These are phyloP conservation scores for Kwoniella shandongensis DNA, from an alignment of 768 basidiomycete species.

Conservation along the genomic window DNA sequence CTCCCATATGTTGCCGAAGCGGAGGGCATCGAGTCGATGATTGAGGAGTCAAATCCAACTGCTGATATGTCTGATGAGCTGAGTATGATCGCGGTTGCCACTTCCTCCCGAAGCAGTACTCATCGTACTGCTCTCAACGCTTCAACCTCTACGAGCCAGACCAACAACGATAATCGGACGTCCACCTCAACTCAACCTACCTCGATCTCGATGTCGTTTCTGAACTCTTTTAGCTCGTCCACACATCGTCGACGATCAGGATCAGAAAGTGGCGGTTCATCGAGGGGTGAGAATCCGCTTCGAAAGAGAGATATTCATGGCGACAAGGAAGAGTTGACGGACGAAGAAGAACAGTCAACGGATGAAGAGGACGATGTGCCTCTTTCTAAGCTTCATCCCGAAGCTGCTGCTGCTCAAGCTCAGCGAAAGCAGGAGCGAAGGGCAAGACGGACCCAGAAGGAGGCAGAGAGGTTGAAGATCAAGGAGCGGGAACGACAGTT, in stretches of 20 bases:
- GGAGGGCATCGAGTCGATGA: not conserved
- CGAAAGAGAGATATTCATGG: not conserved
- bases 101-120: constrained; percentile 19
- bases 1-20: constrained; percentile 17
- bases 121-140: constrained; percentile 11
- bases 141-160: constrained; percentile 13
- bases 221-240: constrained; percentile 6
- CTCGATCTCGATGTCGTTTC: constrained; percentile 10
- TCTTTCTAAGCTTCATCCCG: constrained; percentile 44
- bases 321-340: not conserved
- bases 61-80: constrained; percentile 10
- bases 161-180: constrained; percentile 9
- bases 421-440: constrained; percentile 14
- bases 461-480: not conserved
- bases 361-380: constrained; percentile 34
- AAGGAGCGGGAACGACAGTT: not conserved
- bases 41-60: not conserved
- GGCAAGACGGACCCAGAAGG: constrained; percentile 5
- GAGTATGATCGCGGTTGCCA: constrained; percentile 23
- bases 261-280: constrained; percentile 14
- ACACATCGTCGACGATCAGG: not conserved
- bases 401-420: constrained; percentile 36
- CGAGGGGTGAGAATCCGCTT: constrained; percentile 12
- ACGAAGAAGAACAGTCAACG: constrained; percentile 3
- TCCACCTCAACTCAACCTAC: constrained; percentile 14